Percentiles rank a stretch among this genome's conserved stretches.
These are phyloP conservation scores for Trametes coccinea DNA, from an alignment of 768 basidiomycete species.

Conservation along the genomic window DNA sequence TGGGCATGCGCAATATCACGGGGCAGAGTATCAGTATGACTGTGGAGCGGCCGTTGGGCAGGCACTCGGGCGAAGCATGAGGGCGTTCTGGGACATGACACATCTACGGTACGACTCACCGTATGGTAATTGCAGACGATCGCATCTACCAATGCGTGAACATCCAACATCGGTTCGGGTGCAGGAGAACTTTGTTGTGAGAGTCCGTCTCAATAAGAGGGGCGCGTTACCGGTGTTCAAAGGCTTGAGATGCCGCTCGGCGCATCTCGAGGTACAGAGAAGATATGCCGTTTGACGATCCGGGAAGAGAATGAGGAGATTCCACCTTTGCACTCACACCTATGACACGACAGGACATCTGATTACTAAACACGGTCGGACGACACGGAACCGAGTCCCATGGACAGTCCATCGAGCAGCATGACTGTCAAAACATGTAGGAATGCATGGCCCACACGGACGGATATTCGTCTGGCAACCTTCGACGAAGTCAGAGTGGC, in stretches of 20 bases:
- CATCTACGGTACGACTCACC: neutral
- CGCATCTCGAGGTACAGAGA: neutral
- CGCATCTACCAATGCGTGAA: too few relatives aligned
- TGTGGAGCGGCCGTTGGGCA: constrained; percentile 2
- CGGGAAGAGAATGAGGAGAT: neutral
- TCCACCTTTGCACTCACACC: neutral
- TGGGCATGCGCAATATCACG: constrained; percentile 1
- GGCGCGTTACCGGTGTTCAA: too few relatives aligned
- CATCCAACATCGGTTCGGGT: too few relatives aligned
- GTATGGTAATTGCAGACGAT: too few relatives aligned
- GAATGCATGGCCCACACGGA: neutral
- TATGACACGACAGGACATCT: neutral
- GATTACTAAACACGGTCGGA: neutral
- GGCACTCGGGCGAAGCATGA: neutral
- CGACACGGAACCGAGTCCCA: neutral
- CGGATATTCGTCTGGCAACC: neutral
- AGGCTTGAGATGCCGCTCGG: neutral
- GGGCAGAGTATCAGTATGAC: constrained; percentile 3
- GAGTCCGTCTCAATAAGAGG: too few relatives aligned
- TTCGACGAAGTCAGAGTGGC: neutral
- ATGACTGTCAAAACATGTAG: neutral
- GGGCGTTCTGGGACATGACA: neutral
- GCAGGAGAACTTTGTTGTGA: too few relatives aligned
- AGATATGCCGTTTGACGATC: neutral
- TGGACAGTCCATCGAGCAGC: neutral